Percentiles rank a stretch among this genome's conserved stretches.
Conservation (phyloP, 2,329 filamentous ascomycete species). For the Hymenoscyphus fraxineus region DNA sequence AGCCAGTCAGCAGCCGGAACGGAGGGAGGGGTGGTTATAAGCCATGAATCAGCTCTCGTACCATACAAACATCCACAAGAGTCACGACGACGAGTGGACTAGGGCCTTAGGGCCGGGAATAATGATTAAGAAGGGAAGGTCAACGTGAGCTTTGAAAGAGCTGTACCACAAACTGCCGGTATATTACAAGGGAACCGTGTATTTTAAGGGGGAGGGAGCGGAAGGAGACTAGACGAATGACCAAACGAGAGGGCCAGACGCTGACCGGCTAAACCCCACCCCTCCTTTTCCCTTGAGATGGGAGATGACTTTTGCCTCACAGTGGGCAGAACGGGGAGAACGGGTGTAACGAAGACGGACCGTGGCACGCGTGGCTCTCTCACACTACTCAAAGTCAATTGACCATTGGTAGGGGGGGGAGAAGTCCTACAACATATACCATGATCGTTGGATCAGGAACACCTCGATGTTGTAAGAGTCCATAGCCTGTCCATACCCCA, state of each 20-base stretch:
- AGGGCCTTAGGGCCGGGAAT: constrained; percentile 8
- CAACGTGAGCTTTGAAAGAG: neutral
- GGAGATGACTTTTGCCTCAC: neutral
- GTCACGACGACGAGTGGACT: constrained; percentile 2
- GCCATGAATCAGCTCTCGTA: constrained; percentile 19
- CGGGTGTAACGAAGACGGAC: constrained; percentile 5
- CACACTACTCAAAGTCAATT: neutral
- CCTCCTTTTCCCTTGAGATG: neutral
- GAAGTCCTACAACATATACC: neutral
- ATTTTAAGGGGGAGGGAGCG: neutral
- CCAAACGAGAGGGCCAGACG: neutral
- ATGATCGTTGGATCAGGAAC: constrained; percentile 1
- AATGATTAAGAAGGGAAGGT: constrained; percentile 11
- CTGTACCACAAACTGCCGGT: neutral
- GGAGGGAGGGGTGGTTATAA: constrained; percentile 12
- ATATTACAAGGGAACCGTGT: constrained; percentile 1
- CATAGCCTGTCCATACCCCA: constrained; percentile 7
- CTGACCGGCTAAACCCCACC: constrained; percentile 11
- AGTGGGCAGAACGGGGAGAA: constrained; percentile 4
- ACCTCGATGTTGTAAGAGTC: neutral
- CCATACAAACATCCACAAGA: constrained; percentile 11
- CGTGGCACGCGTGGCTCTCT: neutral
- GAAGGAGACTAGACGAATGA: neutral
- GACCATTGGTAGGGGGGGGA: neutral
- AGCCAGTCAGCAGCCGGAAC: constrained; percentile 13